Conservation (phyloP, 371 early-diverging fungal genomes). For the Mucor indicus region DNA sequence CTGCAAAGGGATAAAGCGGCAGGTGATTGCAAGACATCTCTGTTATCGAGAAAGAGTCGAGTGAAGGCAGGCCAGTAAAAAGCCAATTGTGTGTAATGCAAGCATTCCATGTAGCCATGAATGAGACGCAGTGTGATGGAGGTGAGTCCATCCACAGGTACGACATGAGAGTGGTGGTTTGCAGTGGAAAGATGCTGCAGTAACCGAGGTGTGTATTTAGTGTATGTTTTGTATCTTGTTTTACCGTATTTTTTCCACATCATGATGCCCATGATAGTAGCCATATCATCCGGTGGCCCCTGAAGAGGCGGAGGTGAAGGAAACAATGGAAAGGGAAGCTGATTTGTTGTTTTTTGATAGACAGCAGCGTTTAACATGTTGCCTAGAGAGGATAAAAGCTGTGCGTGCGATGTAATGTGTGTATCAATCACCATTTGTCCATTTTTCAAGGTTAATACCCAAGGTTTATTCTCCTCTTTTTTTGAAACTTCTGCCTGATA, state of each 20-base stretch:
- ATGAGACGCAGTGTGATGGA: conserved; percentile 19
- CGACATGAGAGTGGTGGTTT: background rate
- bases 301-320: background rate
- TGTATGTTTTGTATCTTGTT: conserved; percentile 23
- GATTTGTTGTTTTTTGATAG: conserved; percentile 16
- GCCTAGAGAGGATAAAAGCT: conserved; percentile 21
- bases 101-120: conserved; percentile 21
- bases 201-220: conserved; percentile 6
- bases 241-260: conserved; percentile 36
- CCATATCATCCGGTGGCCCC: background rate
- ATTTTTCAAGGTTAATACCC: conserved; percentile 31
- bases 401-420: conserved; percentile 24
- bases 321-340: conserved; percentile 3
- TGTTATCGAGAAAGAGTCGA: conserved; percentile 8
- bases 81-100: conserved; percentile 19
- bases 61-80: conserved; percentile 26
- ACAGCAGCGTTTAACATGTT: conserved; percentile 19
- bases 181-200: background rate
- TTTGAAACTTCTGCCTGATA: too few species aligned
- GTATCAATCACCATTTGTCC: conserved; percentile 31
- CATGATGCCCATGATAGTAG: conserved; percentile 9
- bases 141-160: conserved; percentile 1
- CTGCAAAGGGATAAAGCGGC: conserved; percentile 34
- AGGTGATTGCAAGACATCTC: conserved; percentile 12
- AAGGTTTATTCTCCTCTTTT: conserved; percentile 2